Evolutionary conservation across 495 filamentous ascomycete genomes (phyloP).

Genomic region (Neurospora sp.): DNA sequence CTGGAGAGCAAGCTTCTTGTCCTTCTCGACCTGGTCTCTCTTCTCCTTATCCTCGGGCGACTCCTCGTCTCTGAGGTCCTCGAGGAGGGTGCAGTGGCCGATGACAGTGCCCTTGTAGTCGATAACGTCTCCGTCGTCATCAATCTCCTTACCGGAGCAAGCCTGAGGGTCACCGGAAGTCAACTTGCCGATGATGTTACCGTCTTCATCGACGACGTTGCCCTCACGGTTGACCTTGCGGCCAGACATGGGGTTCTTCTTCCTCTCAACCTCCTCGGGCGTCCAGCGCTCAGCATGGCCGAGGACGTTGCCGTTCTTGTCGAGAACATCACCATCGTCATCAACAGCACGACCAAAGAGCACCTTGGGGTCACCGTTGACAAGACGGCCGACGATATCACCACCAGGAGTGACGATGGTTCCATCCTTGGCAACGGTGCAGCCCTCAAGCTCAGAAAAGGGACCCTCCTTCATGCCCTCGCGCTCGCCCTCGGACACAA

Average conservation of each 20-base stretch:
- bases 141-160: constrained; percentile 68
- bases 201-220: constrained; percentile 71
- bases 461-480: constrained; percentile 61
- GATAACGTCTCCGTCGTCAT: constrained; percentile 77
- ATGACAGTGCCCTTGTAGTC: constrained; percentile 73
- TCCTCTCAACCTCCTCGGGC: constrained; percentile 60
- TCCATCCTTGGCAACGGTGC: constrained; percentile 66
- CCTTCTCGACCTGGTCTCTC: constrained; percentile 50
- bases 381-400: constrained; percentile 62
- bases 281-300: constrained; percentile 77
- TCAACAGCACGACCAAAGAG: constrained; percentile 70
- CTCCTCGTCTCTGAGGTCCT: constrained; percentile 54
- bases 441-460: constrained; percentile 67
- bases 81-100: constrained; percentile 69
- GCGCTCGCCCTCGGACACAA: constrained; percentile 63
- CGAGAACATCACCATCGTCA: constrained; percentile 72
- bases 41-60: constrained; percentile 41
- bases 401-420: constrained; percentile 52
- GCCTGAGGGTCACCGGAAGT: constrained; percentile 61
- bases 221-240: constrained; percentile 72
- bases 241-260: constrained; percentile 53
- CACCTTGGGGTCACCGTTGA: constrained; percentile 59
- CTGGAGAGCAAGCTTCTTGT: constrained; percentile 66
- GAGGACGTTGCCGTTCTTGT: constrained; percentile 72
- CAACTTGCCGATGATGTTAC: constrained; percentile 70